Conservation (phyloP, 2,329 filamentous ascomycete species). For the Grosmannia serpens region DNA sequence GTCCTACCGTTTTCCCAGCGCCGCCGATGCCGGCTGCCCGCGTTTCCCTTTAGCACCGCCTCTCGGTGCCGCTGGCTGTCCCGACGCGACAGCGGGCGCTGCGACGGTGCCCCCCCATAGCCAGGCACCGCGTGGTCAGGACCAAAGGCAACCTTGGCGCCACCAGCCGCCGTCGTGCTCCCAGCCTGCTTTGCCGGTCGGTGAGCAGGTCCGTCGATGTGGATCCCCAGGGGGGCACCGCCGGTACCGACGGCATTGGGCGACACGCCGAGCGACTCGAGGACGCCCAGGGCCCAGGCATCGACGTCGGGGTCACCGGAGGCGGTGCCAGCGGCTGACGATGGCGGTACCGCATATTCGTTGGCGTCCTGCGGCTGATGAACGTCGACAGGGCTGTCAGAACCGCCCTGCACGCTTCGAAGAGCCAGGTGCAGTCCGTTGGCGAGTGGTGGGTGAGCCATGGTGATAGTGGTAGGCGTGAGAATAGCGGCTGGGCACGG, state of each 20-base stretch:
- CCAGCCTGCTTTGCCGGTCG: background rate
- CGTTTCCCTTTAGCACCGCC: constrained; percentile 73
- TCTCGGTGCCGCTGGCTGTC: constrained; percentile 56
- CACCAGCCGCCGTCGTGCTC: background rate
- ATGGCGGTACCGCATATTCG: background rate
- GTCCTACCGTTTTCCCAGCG: constrained; percentile 83
- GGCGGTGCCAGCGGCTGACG: background rate
- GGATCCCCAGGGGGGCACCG: constrained; percentile 58
- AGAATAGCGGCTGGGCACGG: too few relatives aligned
- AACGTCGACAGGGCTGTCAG: background rate
- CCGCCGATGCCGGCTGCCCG: constrained; percentile 74
- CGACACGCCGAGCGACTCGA: constrained; percentile 43
- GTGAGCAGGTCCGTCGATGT: constrained; percentile 45
- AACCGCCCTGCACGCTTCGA: background rate
- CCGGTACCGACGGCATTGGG: constrained; percentile 47
- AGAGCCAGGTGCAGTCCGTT: background rate
- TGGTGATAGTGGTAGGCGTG: background rate
- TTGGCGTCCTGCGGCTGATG: background rate
- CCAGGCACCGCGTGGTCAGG: constrained; percentile 6
- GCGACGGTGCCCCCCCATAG: constrained; percentile 22
- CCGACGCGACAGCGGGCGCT: constrained; percentile 33
- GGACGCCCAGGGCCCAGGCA: constrained; percentile 51
- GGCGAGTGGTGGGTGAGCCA: background rate
- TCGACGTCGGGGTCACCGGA: constrained; percentile 40
- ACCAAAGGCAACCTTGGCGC: background rate